Percentiles rank a stretch among this genome's conserved stretches.
These are phyloP conservation scores for Iris macrosiphon DNA, from an alignment of 106 monocot species.

Conservation along the genomic window DNA sequence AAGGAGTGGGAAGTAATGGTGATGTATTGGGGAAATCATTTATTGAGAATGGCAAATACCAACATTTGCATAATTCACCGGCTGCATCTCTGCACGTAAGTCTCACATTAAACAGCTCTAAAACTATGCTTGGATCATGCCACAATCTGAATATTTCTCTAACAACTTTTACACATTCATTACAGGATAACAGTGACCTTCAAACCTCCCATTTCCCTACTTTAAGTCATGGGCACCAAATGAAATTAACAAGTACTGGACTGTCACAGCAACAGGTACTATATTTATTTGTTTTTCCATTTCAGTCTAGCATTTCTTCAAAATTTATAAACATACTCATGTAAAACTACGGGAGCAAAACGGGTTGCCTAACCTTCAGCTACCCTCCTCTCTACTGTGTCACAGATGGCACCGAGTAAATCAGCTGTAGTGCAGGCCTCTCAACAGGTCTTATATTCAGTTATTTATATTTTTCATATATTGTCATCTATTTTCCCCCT, in stretches of 20 bases:
- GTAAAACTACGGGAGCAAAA: constrained; percentile 5
- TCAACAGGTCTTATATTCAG: constrained; percentile 1
- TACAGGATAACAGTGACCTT: constrained; percentile 30
- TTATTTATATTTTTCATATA: neutral
- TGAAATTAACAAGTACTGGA: neutral
- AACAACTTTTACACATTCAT: neutral
- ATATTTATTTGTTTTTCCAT: neutral
- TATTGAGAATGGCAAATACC: constrained; percentile 5
- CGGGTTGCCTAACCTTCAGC: constrained; percentile 3
- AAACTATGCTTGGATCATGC: neutral
- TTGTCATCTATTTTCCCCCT: neutral
- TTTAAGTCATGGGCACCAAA: constrained; percentile 15
- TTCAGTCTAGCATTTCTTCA: too few relatives aligned
- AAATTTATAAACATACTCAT: neutral
- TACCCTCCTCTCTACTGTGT: constrained; percentile 10
- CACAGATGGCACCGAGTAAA: constrained; percentile 2
- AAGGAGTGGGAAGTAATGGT: constrained; percentile 15
- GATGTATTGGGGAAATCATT: constrained; percentile 14
- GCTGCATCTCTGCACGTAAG: constrained; percentile 13
- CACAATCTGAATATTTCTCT: too few relatives aligned
- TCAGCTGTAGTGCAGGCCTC: neutral
- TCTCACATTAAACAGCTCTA: neutral
- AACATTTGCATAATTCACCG: constrained; percentile 8
- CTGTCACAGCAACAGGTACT: constrained; percentile 11
- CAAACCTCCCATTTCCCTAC: constrained; percentile 3